These are phyloP conservation scores for Didymella exigua DNA, from an alignment of 2,329 filamentous ascomycete genomes.

Conservation along the genomic window DNA sequence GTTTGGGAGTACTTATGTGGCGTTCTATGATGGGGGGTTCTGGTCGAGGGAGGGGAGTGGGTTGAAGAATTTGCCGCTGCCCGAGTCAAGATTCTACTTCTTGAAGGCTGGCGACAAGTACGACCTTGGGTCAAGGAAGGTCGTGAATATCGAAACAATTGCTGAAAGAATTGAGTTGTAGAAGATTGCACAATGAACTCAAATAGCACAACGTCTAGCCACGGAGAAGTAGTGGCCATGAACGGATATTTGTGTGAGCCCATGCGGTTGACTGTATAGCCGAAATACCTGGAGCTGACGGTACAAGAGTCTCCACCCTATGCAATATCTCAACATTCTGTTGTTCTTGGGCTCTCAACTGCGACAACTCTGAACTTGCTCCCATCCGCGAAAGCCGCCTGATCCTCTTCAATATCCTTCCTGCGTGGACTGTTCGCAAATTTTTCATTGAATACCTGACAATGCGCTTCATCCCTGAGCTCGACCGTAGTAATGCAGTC, in stretches of 20 bases:
- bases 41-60: conserved; percentile 34
- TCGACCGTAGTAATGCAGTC: conserved; percentile 31
- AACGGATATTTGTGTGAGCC: background rate
- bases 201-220: background rate
- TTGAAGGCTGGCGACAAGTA: conserved; percentile 28
- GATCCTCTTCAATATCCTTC: conserved; percentile 17
- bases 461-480: conserved; percentile 25
- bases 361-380: conserved; percentile 20
- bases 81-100: conserved; percentile 30
- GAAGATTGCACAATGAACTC: background rate
- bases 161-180: conserved; percentile 8
- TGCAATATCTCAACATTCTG: conserved; percentile 9
- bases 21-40: conserved; percentile 34
- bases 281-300: background rate
- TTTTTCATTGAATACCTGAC: conserved; percentile 21
- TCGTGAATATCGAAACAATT: conserved; percentile 5
- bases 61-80: conserved; percentile 20
- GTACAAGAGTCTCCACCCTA: background rate
- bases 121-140: conserved; percentile 25
- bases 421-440: conserved; percentile 13
- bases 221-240: background rate
- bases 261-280: background rate
- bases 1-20: conserved; percentile 33
- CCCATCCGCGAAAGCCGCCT: conserved; percentile 21
- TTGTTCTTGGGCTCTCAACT: conserved; percentile 22